Evolutionary conservation across 2,329 filamentous ascomycete genomes (phyloP).

Genomic region (Penicillium sp.): DNA sequence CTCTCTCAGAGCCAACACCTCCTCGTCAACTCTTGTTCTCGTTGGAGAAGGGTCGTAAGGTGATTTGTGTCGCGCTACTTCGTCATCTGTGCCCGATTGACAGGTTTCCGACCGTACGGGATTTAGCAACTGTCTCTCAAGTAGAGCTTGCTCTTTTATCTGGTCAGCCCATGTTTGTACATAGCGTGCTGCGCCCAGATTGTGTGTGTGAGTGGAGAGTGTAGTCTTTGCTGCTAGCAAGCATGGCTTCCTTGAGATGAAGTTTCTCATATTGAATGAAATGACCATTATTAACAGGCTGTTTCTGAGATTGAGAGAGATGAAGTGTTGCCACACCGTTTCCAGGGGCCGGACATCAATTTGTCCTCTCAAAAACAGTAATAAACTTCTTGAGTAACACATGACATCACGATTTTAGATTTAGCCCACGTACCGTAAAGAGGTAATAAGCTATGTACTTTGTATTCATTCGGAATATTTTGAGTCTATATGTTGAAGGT

Average conservation of each 20-base stretch:
- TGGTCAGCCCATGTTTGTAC: background rate
- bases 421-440: background rate
- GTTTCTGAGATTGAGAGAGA: background rate
- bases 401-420: constrained; percentile 9
- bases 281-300: background rate
- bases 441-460: background rate
- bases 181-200: background rate
- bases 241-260: background rate
- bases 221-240: background rate
- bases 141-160: background rate
- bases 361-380: background rate
- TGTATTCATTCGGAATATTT: background rate
- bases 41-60: constrained; percentile 27
- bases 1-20: constrained; percentile 20
- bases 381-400: background rate
- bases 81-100: constrained; percentile 28
- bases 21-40: constrained; percentile 13
- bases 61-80: constrained; percentile 24
- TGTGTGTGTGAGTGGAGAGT: background rate
- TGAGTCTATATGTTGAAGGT: too few species aligned
- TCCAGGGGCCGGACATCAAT: background rate
- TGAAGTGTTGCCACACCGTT: background rate
- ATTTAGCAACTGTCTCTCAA: constrained; percentile 19
- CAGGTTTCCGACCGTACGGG: constrained; percentile 22
- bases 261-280: background rate